These are phyloP conservation scores for Garcia nutans DNA, from an alignment of 345 rosid species.

Conservation along the genomic window DNA sequence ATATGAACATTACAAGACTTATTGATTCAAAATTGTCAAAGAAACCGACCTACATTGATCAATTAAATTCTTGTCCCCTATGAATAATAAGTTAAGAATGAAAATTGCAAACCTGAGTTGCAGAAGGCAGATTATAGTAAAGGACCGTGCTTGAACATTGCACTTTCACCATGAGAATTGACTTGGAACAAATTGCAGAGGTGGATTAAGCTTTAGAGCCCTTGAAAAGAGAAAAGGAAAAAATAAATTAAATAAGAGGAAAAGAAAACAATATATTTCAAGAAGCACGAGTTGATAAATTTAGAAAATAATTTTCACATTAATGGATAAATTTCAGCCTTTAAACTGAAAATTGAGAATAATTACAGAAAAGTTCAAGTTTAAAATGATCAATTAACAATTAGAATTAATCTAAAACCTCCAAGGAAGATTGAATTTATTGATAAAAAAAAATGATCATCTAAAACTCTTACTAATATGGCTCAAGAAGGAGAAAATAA, in stretches of 20 bases:
- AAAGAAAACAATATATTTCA: background rate
- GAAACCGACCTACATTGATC: background rate
- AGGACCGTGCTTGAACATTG: background rate
- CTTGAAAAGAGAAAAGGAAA: background rate
- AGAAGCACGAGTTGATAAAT: background rate
- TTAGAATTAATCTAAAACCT: background rate
- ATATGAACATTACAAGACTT: background rate
- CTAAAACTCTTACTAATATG: background rate
- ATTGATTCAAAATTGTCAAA: background rate
- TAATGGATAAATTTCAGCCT: no score
- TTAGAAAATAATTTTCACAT: no score
- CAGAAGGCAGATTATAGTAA: background rate
- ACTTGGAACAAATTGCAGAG: slow-evolving; percentile 4
- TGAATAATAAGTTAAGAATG: background rate
- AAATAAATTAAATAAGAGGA: background rate
- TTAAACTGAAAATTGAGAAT: no score
- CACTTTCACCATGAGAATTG: background rate
- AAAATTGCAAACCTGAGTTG: background rate
- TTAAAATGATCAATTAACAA: background rate
- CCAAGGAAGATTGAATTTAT: background rate
- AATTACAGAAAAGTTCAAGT: background rate
- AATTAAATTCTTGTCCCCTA: no score
- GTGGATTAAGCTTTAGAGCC: background rate
- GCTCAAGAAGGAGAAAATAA: background rate
- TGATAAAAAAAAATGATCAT: background rate